A percentile compares a stretch with the other conserved stretches of the same genome.
Evolutionary conservation across 306 rosid species (phyloP).

Genomic region (Acacia melanoxylon): DNA sequence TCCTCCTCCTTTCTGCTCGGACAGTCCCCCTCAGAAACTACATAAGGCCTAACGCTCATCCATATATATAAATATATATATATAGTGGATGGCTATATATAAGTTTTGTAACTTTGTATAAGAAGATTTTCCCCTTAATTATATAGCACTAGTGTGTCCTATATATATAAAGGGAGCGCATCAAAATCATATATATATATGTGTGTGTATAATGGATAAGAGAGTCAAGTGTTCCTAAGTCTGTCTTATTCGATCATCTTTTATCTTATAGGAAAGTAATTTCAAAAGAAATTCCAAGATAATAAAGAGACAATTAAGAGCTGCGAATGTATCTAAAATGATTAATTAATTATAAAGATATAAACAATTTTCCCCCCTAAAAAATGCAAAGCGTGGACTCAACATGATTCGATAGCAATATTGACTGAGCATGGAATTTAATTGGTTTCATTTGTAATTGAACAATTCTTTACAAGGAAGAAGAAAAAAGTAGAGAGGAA

Average conservation of each 20-base stretch:
- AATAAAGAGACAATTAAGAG: not conserved
- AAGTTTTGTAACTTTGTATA: not conserved
- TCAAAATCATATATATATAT: not conserved
- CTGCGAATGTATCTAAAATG: not conserved
- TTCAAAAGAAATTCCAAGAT: not conserved
- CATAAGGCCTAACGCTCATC: not conserved
- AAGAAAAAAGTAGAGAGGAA: too few species aligned
- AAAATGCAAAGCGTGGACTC: too few species aligned
- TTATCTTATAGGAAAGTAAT: not conserved
- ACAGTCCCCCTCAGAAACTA: conserved; percentile 57
- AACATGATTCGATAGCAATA: too few species aligned
- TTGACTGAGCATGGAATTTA: not conserved
- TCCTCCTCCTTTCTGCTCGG: conserved; percentile 74
- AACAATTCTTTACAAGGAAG: too few species aligned
- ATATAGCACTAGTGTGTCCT: not conserved
- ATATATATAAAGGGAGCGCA: not conserved
- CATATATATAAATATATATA: not conserved
- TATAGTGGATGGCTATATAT: not conserved
- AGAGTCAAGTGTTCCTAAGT: not conserved
- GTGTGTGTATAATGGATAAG: not conserved
- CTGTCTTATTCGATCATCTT: not conserved
- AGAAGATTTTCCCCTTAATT: not conserved
- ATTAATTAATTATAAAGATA: too few species aligned
- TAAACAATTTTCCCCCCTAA: too few species aligned
- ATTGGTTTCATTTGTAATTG: not conserved